Evolutionary conservation across 768 basidiomycete species (phyloP), one percentile per base, ranked within the genome.

Genomic region (Suillus cothurnatus): DNA sequence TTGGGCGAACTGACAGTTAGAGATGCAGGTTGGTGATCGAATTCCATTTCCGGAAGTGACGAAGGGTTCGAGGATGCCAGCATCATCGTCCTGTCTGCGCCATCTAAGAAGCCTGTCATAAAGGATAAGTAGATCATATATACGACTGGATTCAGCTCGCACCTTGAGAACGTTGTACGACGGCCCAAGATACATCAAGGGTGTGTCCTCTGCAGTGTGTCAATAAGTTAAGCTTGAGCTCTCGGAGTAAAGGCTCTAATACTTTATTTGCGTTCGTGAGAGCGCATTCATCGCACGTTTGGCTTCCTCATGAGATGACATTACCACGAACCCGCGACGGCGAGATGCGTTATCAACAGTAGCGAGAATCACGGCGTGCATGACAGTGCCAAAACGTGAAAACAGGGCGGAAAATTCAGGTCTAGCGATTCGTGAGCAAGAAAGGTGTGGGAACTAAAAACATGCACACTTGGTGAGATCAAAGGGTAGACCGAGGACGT

Each of bases 111-210:
- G 26, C 91, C 92, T 92, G 66, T 5, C 15, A 11, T 32, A 23
- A 66, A 61, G 28, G 28, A n/a, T 66, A 55, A 61, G 49, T 68
- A 36, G 66, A 61, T 61, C 21, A 43, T 12, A 41, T 41, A 61
- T 34, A 61, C 1, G 36, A 41, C 38, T 14, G 28, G 36, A 4
- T 8, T 6, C 3, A 68, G 15, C 2, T 41, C 64, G 23, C 39
- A 90, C 91, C 92, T 82, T 90, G 88, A 67, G 92, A 94, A 53
- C 92, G 90, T 69, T 94, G 92, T 43, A 94, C 92, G 28, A 94
- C 92, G 21, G 92, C 92, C 92, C 92, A 94, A 7, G 92, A 93
- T 61, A 94, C 85, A 72, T 94, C 92, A 55, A 94, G 85, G 23
- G 83, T 81, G 71, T 93, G 88, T 8, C 91, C 90, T 71, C 90